phyloP scores from a whole-genome alignment of 225 moss, liverwort and hornwort species.

The Pseudisothecium myosuroides region DNA sequence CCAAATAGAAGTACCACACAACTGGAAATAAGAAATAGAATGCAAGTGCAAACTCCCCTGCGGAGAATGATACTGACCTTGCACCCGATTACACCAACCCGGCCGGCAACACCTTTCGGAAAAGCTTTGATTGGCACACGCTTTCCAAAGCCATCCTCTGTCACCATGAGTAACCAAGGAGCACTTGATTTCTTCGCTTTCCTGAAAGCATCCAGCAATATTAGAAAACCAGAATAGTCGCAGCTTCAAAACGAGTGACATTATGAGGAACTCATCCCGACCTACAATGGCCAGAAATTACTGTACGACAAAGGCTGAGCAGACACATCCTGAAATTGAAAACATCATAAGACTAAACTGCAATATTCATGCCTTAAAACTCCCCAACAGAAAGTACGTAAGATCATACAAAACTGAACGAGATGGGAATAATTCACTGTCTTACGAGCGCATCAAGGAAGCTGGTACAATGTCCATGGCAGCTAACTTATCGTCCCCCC shows the following conservation, averaged over 20 bases:
- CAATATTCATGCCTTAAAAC: neutral
- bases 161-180: conserved; percentile 83
- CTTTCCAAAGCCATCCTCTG: conserved; percentile 85
- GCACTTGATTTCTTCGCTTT: conserved; percentile 29
- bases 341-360: neutral
- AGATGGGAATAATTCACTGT: neutral
- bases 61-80: conserved; percentile 39
- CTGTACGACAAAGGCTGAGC: neutral
- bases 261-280: neutral
- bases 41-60: neutral
- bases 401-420: neutral
- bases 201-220: neutral
- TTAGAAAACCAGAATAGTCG: neutral
- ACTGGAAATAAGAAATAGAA: neutral
- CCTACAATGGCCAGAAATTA: neutral
- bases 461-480: conserved; percentile 91
- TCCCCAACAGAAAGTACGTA: neutral
- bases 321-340: neutral
- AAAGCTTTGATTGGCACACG: conserved; percentile 81
- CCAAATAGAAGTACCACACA: neutral
- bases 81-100: conserved; percentile 89
- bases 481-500: conserved; percentile 64
- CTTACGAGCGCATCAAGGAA: conserved; percentile 51
- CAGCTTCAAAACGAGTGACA: neutral
- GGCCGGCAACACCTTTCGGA: conserved; percentile 60